Evolutionary conservation across 169 alveolate genomes (phyloP), one percentile per base, ranked within the genome.

Genomic region (Hepatocystis sp.): DNA sequence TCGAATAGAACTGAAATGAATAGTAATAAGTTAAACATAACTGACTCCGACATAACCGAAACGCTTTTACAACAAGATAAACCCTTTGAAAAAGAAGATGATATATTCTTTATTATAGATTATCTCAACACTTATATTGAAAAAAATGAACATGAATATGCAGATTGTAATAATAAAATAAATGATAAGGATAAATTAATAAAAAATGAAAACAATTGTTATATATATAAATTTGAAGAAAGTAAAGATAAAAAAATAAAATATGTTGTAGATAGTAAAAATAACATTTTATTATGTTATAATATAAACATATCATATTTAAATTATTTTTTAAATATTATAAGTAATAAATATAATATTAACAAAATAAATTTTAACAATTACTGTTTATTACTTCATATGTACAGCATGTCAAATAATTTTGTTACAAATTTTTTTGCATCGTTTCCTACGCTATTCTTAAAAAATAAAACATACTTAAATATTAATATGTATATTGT

Each of bases 401-500:
- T 81, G 67, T 81, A 81, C 28, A 81, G 84, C 49, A 81, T 81
- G 67, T 81, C 84, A 13, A 81, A 81, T 40, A 58, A 81, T 49
- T 81, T 81, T 55, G 67, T 81, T 13, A 44, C 47, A 42, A 30
- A 60, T 49, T 49, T 81, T 30, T 81, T 81, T 56, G 19, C 53
- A 7, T 17, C 58, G 15, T 42, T 61, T 51, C 84, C 89, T 28
- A 27, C 63, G 10, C 27, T 65, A 49, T 81, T 81, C 39, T 19
- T 63, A 34, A 81, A 81, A 52, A 81, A 81, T 63, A 81, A 81
- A 81, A 61, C 13, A 25, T 32, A 49, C 42, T 27, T 23, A 8
- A 40, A 81, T 81, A 52, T 81, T 15, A 81, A 36, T 36, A 81
- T 17, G 27, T 39, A 34, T 25, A 81, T 81, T 15, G 56, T 64